phyloP scores from a whole-genome alignment of 1,284 basidiomycete species.

The Gomphus bonarii region DNA sequence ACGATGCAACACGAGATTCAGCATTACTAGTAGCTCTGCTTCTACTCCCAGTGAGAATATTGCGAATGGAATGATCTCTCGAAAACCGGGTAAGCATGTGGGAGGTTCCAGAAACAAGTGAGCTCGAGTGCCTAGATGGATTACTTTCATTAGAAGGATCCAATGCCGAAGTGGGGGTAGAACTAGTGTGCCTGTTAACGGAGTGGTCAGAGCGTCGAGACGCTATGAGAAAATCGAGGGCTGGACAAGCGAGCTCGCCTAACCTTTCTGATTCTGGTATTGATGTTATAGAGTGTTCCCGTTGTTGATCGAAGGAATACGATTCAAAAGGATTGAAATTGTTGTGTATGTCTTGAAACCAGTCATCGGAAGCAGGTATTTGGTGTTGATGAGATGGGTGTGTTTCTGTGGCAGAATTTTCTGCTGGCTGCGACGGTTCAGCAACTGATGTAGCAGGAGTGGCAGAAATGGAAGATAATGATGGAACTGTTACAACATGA shows the following conservation, averaged over 20 bases:
- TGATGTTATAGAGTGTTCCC: neutral
- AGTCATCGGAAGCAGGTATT: neutral
- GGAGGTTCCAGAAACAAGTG: neutral
- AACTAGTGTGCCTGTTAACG: neutral
- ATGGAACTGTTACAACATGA: neutral
- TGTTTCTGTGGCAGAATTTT: neutral
- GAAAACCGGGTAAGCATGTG: neutral
- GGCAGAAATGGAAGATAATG: neutral
- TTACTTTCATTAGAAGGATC: neutral
- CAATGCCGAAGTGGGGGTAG: neutral
- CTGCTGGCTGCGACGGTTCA: neutral
- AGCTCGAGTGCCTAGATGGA: neutral
- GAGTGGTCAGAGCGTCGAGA: neutral
- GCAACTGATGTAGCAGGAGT: neutral
- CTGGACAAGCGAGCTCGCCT: neutral
- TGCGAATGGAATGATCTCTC: neutral
- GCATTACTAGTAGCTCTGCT: neutral
- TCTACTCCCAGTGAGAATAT: neutral
- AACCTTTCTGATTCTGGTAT: neutral
- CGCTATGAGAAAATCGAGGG: neutral
- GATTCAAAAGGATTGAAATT: constrained; percentile 5
- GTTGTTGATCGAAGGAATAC: neutral
- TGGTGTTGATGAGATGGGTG: neutral
- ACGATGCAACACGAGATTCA: neutral
- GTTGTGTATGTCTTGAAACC: constrained; percentile 5